phyloP scores from a whole-genome alignment of 2,329 filamentous ascomycete species.

The Calonectria pauciramosa region DNA sequence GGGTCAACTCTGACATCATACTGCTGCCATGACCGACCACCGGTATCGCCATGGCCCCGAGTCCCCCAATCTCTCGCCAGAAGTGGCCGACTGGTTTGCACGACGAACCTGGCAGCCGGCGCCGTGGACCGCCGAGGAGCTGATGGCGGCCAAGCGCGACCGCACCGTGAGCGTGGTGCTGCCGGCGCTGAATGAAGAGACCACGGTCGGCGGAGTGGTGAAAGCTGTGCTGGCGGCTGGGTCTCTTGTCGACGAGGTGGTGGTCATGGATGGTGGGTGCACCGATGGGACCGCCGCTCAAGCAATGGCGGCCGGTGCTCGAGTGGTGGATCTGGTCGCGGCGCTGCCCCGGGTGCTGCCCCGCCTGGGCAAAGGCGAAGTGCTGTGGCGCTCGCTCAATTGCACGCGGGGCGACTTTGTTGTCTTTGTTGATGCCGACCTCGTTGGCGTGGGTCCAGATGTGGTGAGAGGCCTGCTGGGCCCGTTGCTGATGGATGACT shows the following conservation, averaged over 20 bases:
- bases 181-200: not conserved
- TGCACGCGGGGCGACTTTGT: not conserved
- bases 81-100: not conserved
- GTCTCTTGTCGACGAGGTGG: not conserved
- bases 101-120: not conserved
- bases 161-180: not conserved
- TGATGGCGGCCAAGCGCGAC: not conserved
- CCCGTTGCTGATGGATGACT: not conserved
- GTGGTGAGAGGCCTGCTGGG: not conserved
- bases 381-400: conserved; percentile 2
- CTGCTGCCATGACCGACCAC: not conserved
- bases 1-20: not conserved
- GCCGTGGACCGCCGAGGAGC: not conserved
- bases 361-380: not conserved
- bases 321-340: not conserved
- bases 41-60: not conserved
- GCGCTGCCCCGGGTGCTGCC: not conserved
- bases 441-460: not conserved
- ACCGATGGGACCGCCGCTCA: not conserved
- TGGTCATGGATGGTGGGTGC: not conserved
- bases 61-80: not conserved
- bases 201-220: not conserved
- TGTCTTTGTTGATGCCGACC: not conserved
- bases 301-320: not conserved
- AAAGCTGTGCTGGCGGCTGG: not conserved